Evolutionary conservation across 345 rosid species (phyloP).

Genomic region (Excoecaria agallocha): DNA sequence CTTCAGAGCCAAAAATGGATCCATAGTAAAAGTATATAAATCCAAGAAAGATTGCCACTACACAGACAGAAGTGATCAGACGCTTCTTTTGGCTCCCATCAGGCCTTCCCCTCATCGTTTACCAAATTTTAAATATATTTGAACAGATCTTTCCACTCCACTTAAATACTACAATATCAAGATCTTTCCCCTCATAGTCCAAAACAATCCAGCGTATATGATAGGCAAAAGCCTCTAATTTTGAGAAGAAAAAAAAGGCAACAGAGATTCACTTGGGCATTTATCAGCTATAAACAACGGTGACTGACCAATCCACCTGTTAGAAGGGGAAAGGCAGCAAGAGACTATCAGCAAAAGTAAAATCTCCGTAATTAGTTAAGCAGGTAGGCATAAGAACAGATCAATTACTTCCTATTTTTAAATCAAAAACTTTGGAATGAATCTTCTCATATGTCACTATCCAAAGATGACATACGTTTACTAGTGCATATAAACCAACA

Average conservation of each 20-base stretch:
- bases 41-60: conserved; percentile 54
- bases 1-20: conserved; percentile 61
- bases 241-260: neutral
- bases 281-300: neutral
- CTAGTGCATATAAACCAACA: neutral
- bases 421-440: neutral
- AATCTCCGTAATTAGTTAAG: neutral
- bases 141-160: conserved; percentile 24
- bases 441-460: neutral
- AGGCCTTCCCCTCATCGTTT: conserved; percentile 84
- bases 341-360: neutral
- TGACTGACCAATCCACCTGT: neutral
- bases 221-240: neutral
- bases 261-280: neutral
- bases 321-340: too few relatives aligned
- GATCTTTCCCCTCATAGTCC: conserved; percentile 25
- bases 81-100: conserved; percentile 89
- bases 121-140: conserved; percentile 15
- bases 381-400: neutral
- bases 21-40: conserved; percentile 71
- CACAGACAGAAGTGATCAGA: conserved; percentile 51
- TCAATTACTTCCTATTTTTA: neutral
- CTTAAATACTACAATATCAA: conserved; percentile 18
- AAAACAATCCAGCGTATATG: neutral
- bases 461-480: neutral